Evolutionary conservation across 768 basidiomycete genomes (phyloP), one percentile per base, ranked within the genome.

Genomic region (Coprinellus micaceus): DNA sequence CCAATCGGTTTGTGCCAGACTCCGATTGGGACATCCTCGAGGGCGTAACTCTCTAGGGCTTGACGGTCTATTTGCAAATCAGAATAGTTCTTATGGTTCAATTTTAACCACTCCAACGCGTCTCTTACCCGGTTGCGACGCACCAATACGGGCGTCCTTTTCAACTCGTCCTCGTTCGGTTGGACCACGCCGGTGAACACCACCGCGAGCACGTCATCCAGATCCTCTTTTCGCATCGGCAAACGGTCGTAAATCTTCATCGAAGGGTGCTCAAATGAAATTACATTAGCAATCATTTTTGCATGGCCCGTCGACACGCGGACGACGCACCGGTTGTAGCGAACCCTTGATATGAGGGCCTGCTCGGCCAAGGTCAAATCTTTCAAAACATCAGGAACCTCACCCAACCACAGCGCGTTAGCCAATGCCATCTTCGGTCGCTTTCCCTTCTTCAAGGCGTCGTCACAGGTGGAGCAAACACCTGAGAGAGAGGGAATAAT

Each of bases 331-430:
- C 55, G 19, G 44, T 67, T 73, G 28, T 65, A 64, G 0, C 67
- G 29, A 57, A 65, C 61, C 1, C 62, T 30, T 17, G 69, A 58
- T 3, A 71, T 62, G 26, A 71, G 26, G 13, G 67, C 3, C 45
- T 67, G 59, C 55, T 76, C 74, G 1, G 58, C 58, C 39, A 63
- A 71, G 0, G 39, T 64, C 1, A 76, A 54, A 13, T 47, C 41
- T 22, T 54, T 15, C 2, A 76, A 56, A 17, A 60, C 60, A 1
- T 46, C 4, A 3, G 71, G 74, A 0, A 74, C 62, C n/a, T 68
- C 59, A n/a, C 74, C 74, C 5, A 76, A 7, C 73, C 74, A 76
- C 1, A 72, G 46, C 1, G 69, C 69, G 53, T 69, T 71, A 1
- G 68, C 71, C 10, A 76, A 47, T 10, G 71, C 30, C 3, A n/a